Percentiles rank a stretch among this genome's conserved stretches.
Conservation (phyloP, 768 basidiomycete species). For the Fistulinella prunicolor region DNA sequence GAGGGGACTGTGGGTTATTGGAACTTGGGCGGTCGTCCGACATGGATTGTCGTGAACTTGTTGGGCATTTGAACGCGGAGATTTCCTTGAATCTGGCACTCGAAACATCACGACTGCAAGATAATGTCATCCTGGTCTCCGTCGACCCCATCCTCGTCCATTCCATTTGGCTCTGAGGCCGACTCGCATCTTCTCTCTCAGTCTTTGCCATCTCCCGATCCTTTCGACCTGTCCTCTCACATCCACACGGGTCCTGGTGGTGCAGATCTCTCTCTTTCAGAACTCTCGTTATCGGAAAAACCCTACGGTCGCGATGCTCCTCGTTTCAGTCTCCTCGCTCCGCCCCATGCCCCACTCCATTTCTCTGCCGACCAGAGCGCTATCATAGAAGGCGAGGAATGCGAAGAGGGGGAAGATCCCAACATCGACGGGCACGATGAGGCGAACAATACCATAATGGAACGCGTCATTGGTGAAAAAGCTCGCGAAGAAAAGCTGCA, state of each 20-base stretch:
- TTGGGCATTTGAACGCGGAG: background rate
- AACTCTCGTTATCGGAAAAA: slow-evolving; percentile 46
- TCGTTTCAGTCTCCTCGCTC: slow-evolving; percentile 34
- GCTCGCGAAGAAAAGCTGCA: slow-evolving; percentile 70
- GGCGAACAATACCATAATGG: slow-evolving; percentile 26
- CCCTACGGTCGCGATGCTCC: slow-evolving; percentile 26
- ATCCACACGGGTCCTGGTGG: slow-evolving; percentile 41
- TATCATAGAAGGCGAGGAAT: slow-evolving; percentile 25
- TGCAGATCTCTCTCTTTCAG: slow-evolving; percentile 56
- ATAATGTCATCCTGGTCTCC: slow-evolving; percentile 30
- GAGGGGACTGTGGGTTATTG: too few relatives aligned
- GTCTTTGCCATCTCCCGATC: slow-evolving; percentile 37
- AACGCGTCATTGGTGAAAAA: slow-evolving; percentile 28
- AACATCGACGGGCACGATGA: slow-evolving; percentile 12
- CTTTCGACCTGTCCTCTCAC: slow-evolving; percentile 28
- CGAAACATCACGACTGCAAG: background rate
- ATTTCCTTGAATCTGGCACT: too few relatives aligned
- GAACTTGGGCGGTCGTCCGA: too few relatives aligned
- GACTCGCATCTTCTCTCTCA: slow-evolving; percentile 48
- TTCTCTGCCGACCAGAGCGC: slow-evolving; percentile 24
- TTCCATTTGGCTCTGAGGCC: slow-evolving; percentile 19
- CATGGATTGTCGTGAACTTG: too few relatives aligned
- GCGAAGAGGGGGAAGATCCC: slow-evolving; percentile 12
- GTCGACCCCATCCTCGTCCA: slow-evolving; percentile 30
- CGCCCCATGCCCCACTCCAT: slow-evolving; percentile 15